Conservation (phyloP, 2,329 filamentous ascomycete genomes). For the Xylariaceae sp. region DNA sequence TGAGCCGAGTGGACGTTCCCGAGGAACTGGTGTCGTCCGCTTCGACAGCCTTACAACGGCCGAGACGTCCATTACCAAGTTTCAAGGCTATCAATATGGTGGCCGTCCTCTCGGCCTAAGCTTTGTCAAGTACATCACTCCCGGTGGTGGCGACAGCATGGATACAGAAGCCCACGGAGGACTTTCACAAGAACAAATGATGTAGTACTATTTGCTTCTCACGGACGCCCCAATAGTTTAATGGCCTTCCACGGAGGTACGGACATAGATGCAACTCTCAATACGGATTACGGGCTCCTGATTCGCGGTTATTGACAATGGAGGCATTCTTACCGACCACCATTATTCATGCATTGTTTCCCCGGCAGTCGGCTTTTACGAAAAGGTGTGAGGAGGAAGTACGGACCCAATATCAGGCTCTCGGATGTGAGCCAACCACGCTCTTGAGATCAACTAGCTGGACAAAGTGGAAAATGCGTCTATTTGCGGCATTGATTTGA, state of each 20-base stretch:
- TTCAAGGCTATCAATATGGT: slow-evolving; percentile 96
- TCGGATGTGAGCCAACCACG: slow-evolving; percentile 7
- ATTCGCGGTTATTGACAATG: background rate
- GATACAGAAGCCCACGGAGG: slow-evolving; percentile 71
- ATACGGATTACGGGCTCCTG: no score
- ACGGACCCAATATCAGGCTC: slow-evolving; percentile 5
- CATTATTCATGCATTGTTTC: background rate
- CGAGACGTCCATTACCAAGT: slow-evolving; percentile 92
- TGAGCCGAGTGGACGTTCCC: slow-evolving; percentile 90
- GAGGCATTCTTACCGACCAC: background rate
- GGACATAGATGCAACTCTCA: background rate
- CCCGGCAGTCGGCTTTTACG: background rate
- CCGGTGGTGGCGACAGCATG: slow-evolving; percentile 66
- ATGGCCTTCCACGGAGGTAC: background rate
- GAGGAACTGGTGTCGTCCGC: slow-evolving; percentile 92
- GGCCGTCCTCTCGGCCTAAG: slow-evolving; percentile 87
- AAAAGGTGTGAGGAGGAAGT: background rate
- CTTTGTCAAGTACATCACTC: slow-evolving; percentile 87
- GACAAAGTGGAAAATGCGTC: slow-evolving; percentile 16
- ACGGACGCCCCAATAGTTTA: background rate
- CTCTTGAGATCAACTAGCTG: slow-evolving; percentile 14
- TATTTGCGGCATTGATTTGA: slow-evolving; percentile 14
- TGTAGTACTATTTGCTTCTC: slow-evolving; percentile 49
- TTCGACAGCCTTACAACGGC: slow-evolving; percentile 81
- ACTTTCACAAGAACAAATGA: slow-evolving; percentile 96